Base-by-base conservation (phyloP, 371 early-diverging fungal species). In the Mucor racemosus region DNA sequence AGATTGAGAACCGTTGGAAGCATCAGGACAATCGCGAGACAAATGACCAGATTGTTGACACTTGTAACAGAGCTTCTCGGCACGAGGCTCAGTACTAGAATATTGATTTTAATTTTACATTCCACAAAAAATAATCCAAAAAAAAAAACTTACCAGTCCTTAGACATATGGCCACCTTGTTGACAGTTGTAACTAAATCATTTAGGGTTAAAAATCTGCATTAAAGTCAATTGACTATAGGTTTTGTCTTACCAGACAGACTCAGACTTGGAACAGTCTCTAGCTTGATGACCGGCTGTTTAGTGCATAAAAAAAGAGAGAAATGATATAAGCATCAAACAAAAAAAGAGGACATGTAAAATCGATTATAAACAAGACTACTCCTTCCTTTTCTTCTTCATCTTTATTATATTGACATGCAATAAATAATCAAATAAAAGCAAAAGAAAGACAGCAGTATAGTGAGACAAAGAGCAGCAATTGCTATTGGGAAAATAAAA, bases 211-310 rank as follows among this genome's bases (percentile, higher is more conserved):
- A 7, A 50, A 57, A 60, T 41, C 6, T 65, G 48, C 38, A 21
- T 15, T 35, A 36, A 64, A 13, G 11, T 55, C 41, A 63, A 15
- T 56, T 44, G 1, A 59, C 1, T 17, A 33, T 31, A 39, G 1
- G 31, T 33, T 26, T 19, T 33, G 50, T 14, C 84, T 83, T 80
- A 87, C 87, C 88, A 88, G 67, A 86, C 84, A 60, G 84, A 80
- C 54, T 79, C 82, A 64, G 85, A 59, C 64, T 80, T 77, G 62
- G 70, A 59, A 76, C 89, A 89, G 48, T 87, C 88, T 67, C 78
- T 80, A 42, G 89, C 88, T 78, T 86, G 86, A 66, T 89, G 89
- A 71, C 87, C 89, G 68, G 76, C 89, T 89, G 72, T 75, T 64
- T 1, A 26, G 14, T 38, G 38, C 38, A 64, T 53, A 13, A 13